Conservation (phyloP, 768 basidiomycete species). For the Calocybe cyanea region DNA sequence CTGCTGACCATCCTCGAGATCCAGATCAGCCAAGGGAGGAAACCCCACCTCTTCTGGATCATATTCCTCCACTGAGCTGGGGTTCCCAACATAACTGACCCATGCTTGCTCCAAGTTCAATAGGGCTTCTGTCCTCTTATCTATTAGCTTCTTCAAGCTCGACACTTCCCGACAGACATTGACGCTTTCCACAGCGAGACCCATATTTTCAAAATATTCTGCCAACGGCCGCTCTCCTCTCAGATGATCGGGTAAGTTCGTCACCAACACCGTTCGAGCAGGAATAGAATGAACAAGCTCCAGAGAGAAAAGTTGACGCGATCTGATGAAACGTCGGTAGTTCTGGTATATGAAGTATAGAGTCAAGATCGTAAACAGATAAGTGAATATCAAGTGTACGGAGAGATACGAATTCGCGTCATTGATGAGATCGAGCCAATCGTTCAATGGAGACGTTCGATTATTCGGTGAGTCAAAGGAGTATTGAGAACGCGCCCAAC, state of each 20-base stretch:
- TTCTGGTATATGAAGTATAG: constrained; percentile 87
- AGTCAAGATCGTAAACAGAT: constrained; percentile 85
- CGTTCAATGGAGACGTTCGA: constrained; percentile 33
- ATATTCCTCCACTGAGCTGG: constrained; percentile 79
- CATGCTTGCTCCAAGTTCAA: constrained; percentile 79
- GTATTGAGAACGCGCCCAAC: constrained; percentile 27
- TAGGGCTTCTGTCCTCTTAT: constrained; percentile 77
- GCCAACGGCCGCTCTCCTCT: constrained; percentile 82
- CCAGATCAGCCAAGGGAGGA: constrained; percentile 46
- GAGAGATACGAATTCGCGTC: constrained; percentile 89
- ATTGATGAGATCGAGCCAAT: constrained; percentile 87
- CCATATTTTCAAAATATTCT: constrained; percentile 91
- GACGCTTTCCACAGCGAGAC: constrained; percentile 87
- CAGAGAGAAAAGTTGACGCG: constrained; percentile 90
- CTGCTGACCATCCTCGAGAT: constrained; percentile 49
- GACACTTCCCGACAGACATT: constrained; percentile 83
- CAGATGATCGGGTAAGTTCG: constrained; percentile 78
- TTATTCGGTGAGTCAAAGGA: constrained; percentile 24
- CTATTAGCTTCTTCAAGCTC: constrained; percentile 65
- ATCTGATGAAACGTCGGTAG: constrained; percentile 83
- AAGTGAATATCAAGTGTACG: constrained; percentile 89
- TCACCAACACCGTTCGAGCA: constrained; percentile 88
- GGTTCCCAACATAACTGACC: constrained; percentile 92
- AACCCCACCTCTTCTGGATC: constrained; percentile 61
- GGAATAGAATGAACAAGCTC: constrained; percentile 95